Evolutionary conservation across 2,329 filamentous ascomycete genomes (phyloP).

Genomic region (Aspergillus japonicus): DNA sequence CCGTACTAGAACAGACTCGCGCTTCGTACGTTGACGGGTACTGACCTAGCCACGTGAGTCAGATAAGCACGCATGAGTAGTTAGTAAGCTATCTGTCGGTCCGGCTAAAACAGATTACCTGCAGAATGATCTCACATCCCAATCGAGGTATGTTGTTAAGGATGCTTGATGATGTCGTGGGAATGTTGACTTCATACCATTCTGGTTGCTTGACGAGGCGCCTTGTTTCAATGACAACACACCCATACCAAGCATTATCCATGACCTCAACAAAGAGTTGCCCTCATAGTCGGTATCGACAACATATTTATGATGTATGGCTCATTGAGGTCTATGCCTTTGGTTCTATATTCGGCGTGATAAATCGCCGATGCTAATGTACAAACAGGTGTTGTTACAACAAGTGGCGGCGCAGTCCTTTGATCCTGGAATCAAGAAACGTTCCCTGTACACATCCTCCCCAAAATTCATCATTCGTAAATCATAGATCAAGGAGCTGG

Average conservation of each 20-base stretch:
- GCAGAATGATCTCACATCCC: neutral
- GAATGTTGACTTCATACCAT: neutral
- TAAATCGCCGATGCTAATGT: neutral
- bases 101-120: neutral
- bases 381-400: neutral
- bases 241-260: neutral
- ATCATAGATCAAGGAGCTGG: constrained; percentile 3
- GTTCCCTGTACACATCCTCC: neutral
- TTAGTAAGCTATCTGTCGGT: neutral
- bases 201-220: neutral
- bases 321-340: neutral
- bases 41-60: too few relatives aligned
- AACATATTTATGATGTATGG: neutral
- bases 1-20: too few relatives aligned
- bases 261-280: neutral
- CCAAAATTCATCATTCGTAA: constrained; percentile 17
- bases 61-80: too few relatives aligned
- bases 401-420: neutral
- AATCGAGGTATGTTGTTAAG: neutral
- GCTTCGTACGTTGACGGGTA: too few relatives aligned
- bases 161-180: neutral
- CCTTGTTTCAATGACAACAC: neutral
- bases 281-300: neutral
- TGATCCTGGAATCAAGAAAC: neutral
- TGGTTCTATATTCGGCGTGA: neutral